Base-by-base conservation (phyloP, 176 grass and related monocot genomes). In the Lolium perenne region DNA sequence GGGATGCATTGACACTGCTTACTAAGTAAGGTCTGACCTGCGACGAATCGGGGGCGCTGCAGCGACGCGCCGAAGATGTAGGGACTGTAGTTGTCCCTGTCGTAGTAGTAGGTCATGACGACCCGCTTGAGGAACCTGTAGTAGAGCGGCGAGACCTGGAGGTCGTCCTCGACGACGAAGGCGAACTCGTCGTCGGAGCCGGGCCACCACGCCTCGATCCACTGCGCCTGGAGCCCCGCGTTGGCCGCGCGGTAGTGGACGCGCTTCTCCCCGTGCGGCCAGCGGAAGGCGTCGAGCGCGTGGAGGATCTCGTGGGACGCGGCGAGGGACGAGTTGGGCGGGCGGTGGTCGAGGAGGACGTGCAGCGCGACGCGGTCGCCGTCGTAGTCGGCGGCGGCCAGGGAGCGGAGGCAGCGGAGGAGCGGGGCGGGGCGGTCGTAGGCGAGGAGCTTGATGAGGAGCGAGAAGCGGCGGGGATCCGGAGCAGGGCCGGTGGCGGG, bases 131-230 rank as follows among this genome's bases (percentile, higher is more conserved):
- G 83, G 82, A 95, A 98, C 21, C 49, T 84, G 76, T 94, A 91
- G 69, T 91, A 98, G 46, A 98, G 90, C 16, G 94, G 92, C 26
- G 94, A 98, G 9, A 98, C 88, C 92, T 98, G 84, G 56, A 98
- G 91, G 55, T 98, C 97, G 55, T 98, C 97, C 82, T 98, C 97
- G 14, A 98, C 97, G 41, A 98, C 82, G 82, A 98, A 98, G 41
- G 88, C 97, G 74, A 98, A 98, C 65, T 98, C 97, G 78, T 98
- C 82, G 75, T 98, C 86, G 2, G 97, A 98, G 82, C 74, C 82
- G 1, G 97, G 97, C 97, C 93, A 98, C 97, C 97, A 98, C 0
- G 97, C 97, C 79, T 98, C 94, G 48, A 98, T 85, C 97, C 97
- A 98, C 82, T 98, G 97, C 40, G 92, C 91, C 85, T 98, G 97